Conservation (phyloP, 192 early-diverging fungal species). For the Coemansia sp. region DNA sequence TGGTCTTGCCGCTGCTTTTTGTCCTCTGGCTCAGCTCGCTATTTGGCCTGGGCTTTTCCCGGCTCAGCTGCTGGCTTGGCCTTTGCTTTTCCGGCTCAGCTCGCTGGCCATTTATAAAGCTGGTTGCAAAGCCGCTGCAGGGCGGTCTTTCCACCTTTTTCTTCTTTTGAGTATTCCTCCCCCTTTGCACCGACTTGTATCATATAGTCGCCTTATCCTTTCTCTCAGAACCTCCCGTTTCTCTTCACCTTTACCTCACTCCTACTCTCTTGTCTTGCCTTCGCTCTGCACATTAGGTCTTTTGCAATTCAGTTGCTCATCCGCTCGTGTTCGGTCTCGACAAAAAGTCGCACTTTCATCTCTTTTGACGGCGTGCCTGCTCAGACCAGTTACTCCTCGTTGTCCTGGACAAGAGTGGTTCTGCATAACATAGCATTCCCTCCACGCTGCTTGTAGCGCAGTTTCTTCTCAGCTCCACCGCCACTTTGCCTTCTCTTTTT, state of each 20-base stretch:
- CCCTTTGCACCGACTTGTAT: slow-evolving; percentile 7
- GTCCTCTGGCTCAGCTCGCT: not conserved
- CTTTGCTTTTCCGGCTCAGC: not conserved
- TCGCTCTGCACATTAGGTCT: slow-evolving; percentile 1
- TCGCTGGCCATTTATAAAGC: not conserved
- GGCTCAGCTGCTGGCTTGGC: not conserved
- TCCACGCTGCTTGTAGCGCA: not conserved
- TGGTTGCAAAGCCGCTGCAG: not conserved
- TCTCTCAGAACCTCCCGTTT: slow-evolving; percentile 6
- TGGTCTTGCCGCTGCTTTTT: not conserved
- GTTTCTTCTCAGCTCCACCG: not conserved
- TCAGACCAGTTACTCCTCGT: not conserved
- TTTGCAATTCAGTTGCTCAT: slow-evolving; percentile 8
- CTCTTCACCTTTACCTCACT: not conserved
- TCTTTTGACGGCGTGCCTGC: not conserved
- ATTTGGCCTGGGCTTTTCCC: not conserved
- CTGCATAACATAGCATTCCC: slow-evolving; percentile 1
- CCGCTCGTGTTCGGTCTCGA: not conserved
- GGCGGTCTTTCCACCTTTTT: slow-evolving; percentile 1
- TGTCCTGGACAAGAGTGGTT: not conserved
- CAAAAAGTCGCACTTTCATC: not conserved
- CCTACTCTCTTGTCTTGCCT: slow-evolving; percentile 1
- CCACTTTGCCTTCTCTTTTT: slow-evolving; percentile 1
- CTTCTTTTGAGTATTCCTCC: not conserved
- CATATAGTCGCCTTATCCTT: slow-evolving; percentile 8